These are phyloP conservation scores for Stellera chamaejasme DNA, from an alignment of 345 rosid species.

Conservation along the genomic window DNA sequence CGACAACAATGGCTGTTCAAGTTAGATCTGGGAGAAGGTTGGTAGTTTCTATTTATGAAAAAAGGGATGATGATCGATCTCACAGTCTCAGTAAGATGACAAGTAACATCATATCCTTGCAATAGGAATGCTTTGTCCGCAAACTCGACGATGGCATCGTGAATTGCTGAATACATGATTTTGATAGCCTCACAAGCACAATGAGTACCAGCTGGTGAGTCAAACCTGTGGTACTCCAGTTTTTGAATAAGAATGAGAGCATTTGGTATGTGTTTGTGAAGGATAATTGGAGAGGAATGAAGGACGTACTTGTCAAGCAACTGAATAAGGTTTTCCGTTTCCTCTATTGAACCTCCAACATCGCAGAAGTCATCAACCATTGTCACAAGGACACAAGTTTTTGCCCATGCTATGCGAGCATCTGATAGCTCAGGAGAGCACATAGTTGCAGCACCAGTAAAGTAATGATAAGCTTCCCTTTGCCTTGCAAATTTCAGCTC, in stretches of 20 bases:
- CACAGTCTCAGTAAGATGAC: constrained; percentile 50
- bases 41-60: background rate
- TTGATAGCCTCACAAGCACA: constrained; percentile 65
- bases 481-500: constrained; percentile 73
- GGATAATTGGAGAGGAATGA: constrained; percentile 5
- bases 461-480: constrained; percentile 68
- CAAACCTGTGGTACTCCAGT: constrained; percentile 54
- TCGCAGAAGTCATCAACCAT: constrained; percentile 87
- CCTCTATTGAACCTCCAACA: constrained; percentile 77
- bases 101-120: constrained; percentile 57
- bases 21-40: background rate
- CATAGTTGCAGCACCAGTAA: constrained; percentile 72
- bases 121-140: constrained; percentile 45
- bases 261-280: background rate
- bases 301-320: constrained; percentile 51
- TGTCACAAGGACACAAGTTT: constrained; percentile 76
- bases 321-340: constrained; percentile 51
- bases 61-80: constrained; percentile 9
- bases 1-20: too few species aligned
- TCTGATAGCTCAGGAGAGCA: constrained; percentile 57
- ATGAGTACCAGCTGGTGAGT: constrained; percentile 32
- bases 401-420: constrained; percentile 94
- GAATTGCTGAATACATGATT: constrained; percentile 67
- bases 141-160: constrained; percentile 55
- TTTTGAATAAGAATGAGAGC: background rate